phyloP scores from a whole-genome alignment of 1,284 basidiomycete species.

The Pseudozyma sp. region DNA sequence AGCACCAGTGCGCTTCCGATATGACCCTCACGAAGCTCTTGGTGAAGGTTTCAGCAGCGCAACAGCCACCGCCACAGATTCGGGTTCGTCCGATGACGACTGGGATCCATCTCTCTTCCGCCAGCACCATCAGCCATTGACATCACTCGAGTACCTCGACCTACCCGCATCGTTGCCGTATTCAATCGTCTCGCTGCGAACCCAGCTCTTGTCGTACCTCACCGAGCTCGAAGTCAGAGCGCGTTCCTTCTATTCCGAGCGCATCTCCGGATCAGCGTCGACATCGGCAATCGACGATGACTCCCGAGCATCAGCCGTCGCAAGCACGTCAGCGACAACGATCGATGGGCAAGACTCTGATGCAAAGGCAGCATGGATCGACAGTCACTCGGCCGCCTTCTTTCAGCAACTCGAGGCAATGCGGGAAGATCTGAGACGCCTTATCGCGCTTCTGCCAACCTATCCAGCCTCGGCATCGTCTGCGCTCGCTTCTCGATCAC shows the following conservation, averaged over 20 bases:
- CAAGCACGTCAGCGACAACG: neutral
- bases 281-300: neutral
- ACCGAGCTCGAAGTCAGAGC: slow-evolving; percentile 52
- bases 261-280: slow-evolving; percentile 24
- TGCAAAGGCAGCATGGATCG: slow-evolving; percentile 5
- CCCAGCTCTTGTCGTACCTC: slow-evolving; percentile 50
- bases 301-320: neutral
- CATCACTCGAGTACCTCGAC: slow-evolving; percentile 56
- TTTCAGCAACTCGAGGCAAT: slow-evolving; percentile 57
- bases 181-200: slow-evolving; percentile 50
- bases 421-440: slow-evolving; percentile 47
- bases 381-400: slow-evolving; percentile 40
- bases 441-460: slow-evolving; percentile 46
- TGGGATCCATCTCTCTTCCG: slow-evolving; percentile 19
- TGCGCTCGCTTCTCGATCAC: slow-evolving; percentile 48
- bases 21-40: slow-evolving; percentile 16
- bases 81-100: slow-evolving; percentile 45
- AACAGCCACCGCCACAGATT: slow-evolving; percentile 41
- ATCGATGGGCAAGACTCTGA: neutral
- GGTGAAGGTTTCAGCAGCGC: slow-evolving; percentile 32
- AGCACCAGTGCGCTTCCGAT: slow-evolving; percentile 17
- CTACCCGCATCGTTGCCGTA: slow-evolving; percentile 54
- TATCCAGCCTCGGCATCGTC: slow-evolving; percentile 41
- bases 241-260: slow-evolving; percentile 35
- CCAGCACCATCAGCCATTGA: slow-evolving; percentile 19